Evolutionary conservation across 805 yeast genomes (phyloP), one percentile per base, ranked within the genome.

Genomic region (Tetrapisispora arboricola): DNA sequence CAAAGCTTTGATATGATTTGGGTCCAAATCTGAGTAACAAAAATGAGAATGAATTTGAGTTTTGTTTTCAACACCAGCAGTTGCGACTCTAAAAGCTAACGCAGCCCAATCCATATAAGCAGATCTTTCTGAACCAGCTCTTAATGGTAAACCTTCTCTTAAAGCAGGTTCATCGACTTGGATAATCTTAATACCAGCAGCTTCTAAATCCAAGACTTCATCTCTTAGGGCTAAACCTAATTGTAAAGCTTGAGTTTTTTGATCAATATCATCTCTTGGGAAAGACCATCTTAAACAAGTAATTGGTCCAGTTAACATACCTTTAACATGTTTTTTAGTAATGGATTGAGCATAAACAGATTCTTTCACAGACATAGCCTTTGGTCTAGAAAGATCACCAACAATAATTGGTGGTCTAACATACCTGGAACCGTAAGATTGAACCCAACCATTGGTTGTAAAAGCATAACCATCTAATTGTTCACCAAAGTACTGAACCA

Each of bases 401-500:
- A 90, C 96, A 69, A 92, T 80, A 64, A 92, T 84, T 60, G 98
- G 98, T 67, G 98, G 98, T 77, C 98, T 87, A 58, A 92, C 99
- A 73, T 92, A 92, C 77, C 99, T 85, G 54, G 98, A 88, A 78
- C 99, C 99, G 71, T 90, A 92, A 55, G 98, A 92, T 78, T 92
- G 99, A 61, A 92, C 99, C 99, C 99, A 92, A 72, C 99, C 99
- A 78, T 86, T 86, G 58, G 84, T 75, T 71, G 98, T 92, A 80
- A 92, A 92, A 57, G 95, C 95, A 68, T 84, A 92, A 71, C 99
- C 99, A 65, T 84, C 83, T 67, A 92, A 76, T 76, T 86, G 87
- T 76, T 92, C 98, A 77, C 98, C 99, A 55, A 92, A 92, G 82
- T 90, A 92, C 78, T 92, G 98, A 63, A 92, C 98, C 99, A 92